A percentile compares a stretch with the other conserved stretches of the same genome.
Conservation (phyloP, 1,284 basidiomycete genomes). For the Apiotrichum brassicae region DNA sequence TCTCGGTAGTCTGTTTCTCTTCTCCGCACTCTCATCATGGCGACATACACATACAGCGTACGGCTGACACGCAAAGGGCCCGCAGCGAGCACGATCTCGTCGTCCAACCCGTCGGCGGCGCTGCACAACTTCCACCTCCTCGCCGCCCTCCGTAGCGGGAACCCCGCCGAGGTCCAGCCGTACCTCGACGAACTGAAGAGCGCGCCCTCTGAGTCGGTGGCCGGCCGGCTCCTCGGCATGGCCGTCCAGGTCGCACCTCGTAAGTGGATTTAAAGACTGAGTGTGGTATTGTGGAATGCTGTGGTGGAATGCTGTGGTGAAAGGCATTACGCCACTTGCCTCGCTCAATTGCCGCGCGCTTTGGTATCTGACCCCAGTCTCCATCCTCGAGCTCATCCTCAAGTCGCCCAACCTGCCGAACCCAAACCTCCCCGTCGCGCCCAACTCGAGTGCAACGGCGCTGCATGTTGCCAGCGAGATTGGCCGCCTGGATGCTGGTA, state of each 20-base stretch:
- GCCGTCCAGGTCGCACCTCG: slow-evolving; percentile 77
- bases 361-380: slow-evolving; percentile 44
- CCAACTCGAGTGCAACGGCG: slow-evolving; percentile 67
- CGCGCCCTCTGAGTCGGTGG: slow-evolving; percentile 51
- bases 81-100: neutral
- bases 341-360: neutral
- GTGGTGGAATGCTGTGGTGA: too few species aligned
- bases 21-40: too few species aligned
- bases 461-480: slow-evolving; percentile 81
- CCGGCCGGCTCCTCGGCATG: slow-evolving; percentile 71
- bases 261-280: too few species aligned
- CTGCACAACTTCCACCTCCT: slow-evolving; percentile 72
- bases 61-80: neutral
- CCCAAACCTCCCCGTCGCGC: slow-evolving; percentile 51
- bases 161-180: slow-evolving; percentile 70
- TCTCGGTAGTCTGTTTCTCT: too few species aligned
- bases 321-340: too few species aligned
- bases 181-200: slow-evolving; percentile 68
- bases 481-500: slow-evolving; percentile 66
- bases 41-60: neutral
- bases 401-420: slow-evolving; percentile 63
- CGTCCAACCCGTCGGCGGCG: slow-evolving; percentile 9
- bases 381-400: slow-evolving; percentile 62
- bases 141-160: slow-evolving; percentile 68
- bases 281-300: too few species aligned